phyloP scores from a whole-genome alignment of 768 basidiomycete species.

The Cystofilobasidium ferigula region DNA sequence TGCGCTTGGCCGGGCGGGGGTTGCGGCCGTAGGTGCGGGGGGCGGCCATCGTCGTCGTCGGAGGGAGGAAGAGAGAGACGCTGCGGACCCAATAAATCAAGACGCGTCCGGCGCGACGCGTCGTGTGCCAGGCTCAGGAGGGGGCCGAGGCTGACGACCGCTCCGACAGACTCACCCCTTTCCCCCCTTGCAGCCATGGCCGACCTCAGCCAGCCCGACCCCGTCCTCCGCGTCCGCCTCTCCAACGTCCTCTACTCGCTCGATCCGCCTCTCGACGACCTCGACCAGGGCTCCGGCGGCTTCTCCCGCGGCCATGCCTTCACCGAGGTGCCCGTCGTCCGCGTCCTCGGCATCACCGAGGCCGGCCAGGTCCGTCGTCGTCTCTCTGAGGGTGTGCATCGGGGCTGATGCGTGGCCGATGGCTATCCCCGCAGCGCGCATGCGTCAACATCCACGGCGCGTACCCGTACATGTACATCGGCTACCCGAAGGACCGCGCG shows the following conservation, averaged over 20 bases:
- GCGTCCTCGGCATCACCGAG: conserved; percentile 77
- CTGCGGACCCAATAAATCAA: too few relatives aligned
- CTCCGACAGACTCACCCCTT: too few relatives aligned
- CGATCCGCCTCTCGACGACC: conserved; percentile 30
- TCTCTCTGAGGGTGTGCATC: too few relatives aligned
- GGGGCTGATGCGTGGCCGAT: background rate
- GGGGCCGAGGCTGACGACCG: too few relatives aligned
- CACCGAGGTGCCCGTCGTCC: conserved; percentile 61
- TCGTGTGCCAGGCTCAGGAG: too few relatives aligned
- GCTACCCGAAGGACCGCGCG: conserved; percentile 52
- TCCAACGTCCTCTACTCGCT: conserved; percentile 37
- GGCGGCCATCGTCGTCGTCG: too few relatives aligned
- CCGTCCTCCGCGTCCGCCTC: conserved; percentile 38
- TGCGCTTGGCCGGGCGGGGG: too few relatives aligned
- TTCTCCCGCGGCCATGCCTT: conserved; percentile 36
- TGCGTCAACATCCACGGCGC: conserved; percentile 88
- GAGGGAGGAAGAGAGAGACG: background rate
- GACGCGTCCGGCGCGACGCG: background rate
- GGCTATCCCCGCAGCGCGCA: conserved; percentile 42
- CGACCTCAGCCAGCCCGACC: conserved; percentile 15
- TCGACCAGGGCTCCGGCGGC: conserved; percentile 27
- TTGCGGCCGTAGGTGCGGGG: too few relatives aligned
- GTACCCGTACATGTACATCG: conserved; percentile 85
- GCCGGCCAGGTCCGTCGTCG: conserved; percentile 47
- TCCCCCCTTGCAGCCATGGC: too few relatives aligned